These are phyloP conservation scores for Aspergillus coremiiformis DNA, from an alignment of 495 filamentous ascomycete species.

Conservation along the genomic window DNA sequence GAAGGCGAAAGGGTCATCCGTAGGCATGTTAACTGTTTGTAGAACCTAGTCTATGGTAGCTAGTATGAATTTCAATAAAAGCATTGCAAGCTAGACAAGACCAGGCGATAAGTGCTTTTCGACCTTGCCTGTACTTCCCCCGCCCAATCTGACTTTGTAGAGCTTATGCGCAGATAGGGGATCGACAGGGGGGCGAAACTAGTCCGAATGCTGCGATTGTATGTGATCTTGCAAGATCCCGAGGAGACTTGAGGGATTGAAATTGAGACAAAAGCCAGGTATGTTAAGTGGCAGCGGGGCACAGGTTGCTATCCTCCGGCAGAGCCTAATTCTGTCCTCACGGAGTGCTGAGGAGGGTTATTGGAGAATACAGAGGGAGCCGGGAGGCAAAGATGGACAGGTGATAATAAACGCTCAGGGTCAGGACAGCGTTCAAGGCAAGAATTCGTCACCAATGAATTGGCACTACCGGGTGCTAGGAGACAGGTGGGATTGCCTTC, in stretches of 20 bases:
- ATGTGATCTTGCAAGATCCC: not conserved
- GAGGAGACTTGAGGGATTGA: not conserved
- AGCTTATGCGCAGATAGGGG: conserved; percentile 6
- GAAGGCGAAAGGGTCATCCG: conserved; percentile 36
- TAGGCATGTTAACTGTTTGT: conserved; percentile 27
- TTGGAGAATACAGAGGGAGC: not conserved
- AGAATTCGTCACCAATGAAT: not conserved
- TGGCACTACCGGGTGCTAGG: not conserved
- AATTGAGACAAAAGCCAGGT: not conserved
- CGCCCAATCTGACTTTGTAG: not conserved
- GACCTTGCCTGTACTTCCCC: conserved; percentile 4
- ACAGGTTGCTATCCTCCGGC: not conserved
- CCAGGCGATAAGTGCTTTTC: not conserved
- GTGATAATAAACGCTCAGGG: not conserved
- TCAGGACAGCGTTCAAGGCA: not conserved
- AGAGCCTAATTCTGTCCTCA: not conserved
- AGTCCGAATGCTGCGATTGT: not conserved
- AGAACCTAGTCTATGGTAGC: conserved; percentile 6
- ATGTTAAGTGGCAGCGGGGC: not conserved
- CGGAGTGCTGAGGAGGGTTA: not conserved
- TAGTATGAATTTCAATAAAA: conserved; percentile 7
- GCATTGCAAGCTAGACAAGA: conserved; percentile 12
- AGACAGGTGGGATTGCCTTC: conserved; percentile 15
- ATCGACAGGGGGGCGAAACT: conserved; percentile 22
- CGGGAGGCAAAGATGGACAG: not conserved